Evolutionary conservation across 495 filamentous ascomycete species (phyloP), one percentile per base, ranked within the genome.

Genomic region (Lasiosphaeria ovina): DNA sequence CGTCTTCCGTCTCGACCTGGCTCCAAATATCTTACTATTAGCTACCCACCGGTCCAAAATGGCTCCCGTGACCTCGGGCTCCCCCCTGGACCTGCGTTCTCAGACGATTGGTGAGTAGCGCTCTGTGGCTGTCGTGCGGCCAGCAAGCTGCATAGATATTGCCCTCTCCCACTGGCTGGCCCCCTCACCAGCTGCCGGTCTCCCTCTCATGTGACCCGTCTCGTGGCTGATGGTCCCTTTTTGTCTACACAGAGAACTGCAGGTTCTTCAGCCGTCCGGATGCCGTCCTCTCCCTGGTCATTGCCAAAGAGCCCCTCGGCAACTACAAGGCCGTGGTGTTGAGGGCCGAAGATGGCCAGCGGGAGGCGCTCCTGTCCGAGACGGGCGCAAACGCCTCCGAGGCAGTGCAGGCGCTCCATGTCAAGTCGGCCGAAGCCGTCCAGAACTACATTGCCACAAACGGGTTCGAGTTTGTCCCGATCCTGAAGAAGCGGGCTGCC

Each of bases 371-470:
- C 4, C 64, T 79, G 11, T 70, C 67, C 49, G 65, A 68, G 44
- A 58, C 61, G 0, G 70, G 51, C 12, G 32, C 58, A 7, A 65
- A 62, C 8, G 16, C 63, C 40, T 12, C 50, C 24, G 65, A 68
- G 11, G 66, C 65, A 12, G 38, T 73, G 16, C 60, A 69, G 24
- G 64, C 62, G 12, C 71, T 79, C 6, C 72, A 73, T 35, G 54
- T 59, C 12, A 73, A 72, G 55, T 73, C 71, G 1, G 74, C 73
- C 40, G 68, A 75, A 38, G 76, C 71, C 1, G 67, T 70, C 12
- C 71, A 77, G 54, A 60, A 77, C 40, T 70, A 76, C 59, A 70
- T 76, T 48, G 55, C 53, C 32, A 66, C 61, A 60, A 68, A 74
- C 35, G 75, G 76, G n/a, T 77, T 73, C 58, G 64, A 58, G 3